Evolutionary conservation across 2,329 filamentous ascomycete species (phyloP), one percentile per base, ranked within the genome.

Genomic region (Trichoderma guizhouense): DNA sequence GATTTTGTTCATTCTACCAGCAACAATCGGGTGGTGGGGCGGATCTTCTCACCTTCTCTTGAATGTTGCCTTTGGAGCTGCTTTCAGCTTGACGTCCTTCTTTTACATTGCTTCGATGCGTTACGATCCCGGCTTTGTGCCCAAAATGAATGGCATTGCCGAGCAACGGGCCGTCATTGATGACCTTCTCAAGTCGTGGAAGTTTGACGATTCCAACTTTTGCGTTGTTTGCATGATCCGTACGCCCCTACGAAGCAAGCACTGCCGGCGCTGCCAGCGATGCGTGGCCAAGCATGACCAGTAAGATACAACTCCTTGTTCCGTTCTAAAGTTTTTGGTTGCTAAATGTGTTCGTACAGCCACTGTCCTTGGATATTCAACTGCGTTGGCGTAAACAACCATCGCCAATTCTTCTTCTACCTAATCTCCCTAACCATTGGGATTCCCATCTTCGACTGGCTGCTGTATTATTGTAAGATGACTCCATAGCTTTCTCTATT

Each of bases 291-390:
- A 97, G 82, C 94, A 97, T 83, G 96, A 99, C 79, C 96, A 99
- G 94, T 97, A 83, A 87, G 93, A 75, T 24, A 7, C 3, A 28
- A 5, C 18, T n/a, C 12, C 8, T 9, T 18, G 15, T n/a, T 26
- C 21, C 8, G 9, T 6, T 30, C 4, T 6, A 9, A 14, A 34
- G 9, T 11, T 15, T 15, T 7, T 5, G 28, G 24, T 18, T 21
- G 21, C 32, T 65, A 73, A 74, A 79, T 69, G 7, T 15, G 12
- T 21, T 5, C 34, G 2, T 7, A n/a, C 21, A 97, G 94, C 79
- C 96, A 99, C 79, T 99, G 96, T 78, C 96, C 96, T 0, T 99
- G 96, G 96, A 93, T 98, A 28, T 93, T 97, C 83, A 98, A 98
- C 82, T 99, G 96, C 78, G 89, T 99, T 55, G 96, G 93, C 57